Evolutionary conservation across 2,329 filamentous ascomycete species (phyloP), one percentile per base, ranked within the genome.

Genomic region (Xylaria sp.): DNA sequence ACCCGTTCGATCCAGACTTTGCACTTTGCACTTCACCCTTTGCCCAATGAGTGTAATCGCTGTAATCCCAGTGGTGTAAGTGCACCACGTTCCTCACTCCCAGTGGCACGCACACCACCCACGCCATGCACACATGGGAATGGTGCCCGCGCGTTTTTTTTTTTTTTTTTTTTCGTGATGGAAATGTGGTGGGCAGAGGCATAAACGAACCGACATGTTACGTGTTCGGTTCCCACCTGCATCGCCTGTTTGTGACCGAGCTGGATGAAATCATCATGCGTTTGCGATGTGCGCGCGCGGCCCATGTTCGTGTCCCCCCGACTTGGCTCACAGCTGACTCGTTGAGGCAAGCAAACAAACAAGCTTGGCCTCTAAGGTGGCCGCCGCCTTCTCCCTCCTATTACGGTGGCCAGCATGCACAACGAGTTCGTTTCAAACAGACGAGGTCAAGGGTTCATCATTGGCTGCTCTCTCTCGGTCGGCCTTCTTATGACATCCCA

Each of bases 1-100:
- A 53, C n/a, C 48, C 2, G 48, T 63, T 44, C 16, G 32, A 55
- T 5, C 40, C 40, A 44, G 10, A 10, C 32, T 18, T 3, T 32
- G 25, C 21, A 5, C 18, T n/a, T 57, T n/a, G n/a, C n/a, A 10
- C 32, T 18, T 3, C 40, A 21, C 21, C 3, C 18, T n/a, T 57
- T 27, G 63, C 23, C 54, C 59, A 69, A 60, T 65, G 40, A 53
- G 47, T 66, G 32, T 29, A 16, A 48, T 35, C 32, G 10, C 23
- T 27, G 13, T 47, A 54, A 60, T 63, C 65, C 58, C 35, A 62
- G 54, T 67, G 63, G 67, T 66, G 71, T 68, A 64, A 66, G 59
- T 53, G 63, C 69, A 75, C 73, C 74, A 76, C 73, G 73, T 76
- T 75, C 55, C 40, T 61, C 53, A 35, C 63, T 73, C 61, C 72